phyloP scores from a whole-genome alignment of 2,329 filamentous ascomycete species.

The Neocatenulostroma microsporum region DNA sequence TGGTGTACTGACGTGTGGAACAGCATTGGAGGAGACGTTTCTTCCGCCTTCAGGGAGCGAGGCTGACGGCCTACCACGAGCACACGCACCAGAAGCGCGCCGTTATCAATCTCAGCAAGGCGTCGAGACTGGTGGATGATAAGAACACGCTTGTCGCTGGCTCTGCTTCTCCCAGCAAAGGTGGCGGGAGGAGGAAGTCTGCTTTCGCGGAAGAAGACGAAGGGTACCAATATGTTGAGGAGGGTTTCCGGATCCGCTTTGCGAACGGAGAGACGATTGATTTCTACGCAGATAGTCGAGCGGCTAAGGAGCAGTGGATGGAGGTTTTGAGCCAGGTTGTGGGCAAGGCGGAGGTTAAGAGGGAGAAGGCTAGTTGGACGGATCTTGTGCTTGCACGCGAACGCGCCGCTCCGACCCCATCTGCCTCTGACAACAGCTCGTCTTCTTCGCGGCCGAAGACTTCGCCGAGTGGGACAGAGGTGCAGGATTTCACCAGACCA shows the following conservation, averaged over 20 bases:
- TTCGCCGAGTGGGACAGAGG: slow-evolving; percentile 9
- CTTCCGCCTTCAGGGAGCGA: slow-evolving; percentile 86
- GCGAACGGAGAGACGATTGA: slow-evolving; percentile 98
- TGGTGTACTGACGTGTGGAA: slow-evolving; percentile 7
- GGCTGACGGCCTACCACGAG: slow-evolving; percentile 93
- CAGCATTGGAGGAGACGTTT: slow-evolving; percentile 97
- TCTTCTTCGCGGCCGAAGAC: slow-evolving; percentile 8
- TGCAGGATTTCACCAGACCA: slow-evolving; percentile 24
- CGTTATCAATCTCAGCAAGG: slow-evolving; percentile 92
- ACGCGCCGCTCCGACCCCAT: slow-evolving; percentile 11
- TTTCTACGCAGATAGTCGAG: slow-evolving; percentile 86
- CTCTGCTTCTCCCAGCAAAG: slow-evolving; percentile 14
- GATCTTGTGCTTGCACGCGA: slow-evolving; percentile 50
- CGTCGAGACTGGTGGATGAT: slow-evolving; percentile 88
- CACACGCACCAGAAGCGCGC: slow-evolving; percentile 89
- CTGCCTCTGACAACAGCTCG: neutral
- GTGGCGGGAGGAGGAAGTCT: slow-evolving; percentile 76
- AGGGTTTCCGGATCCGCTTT: slow-evolving; percentile 97
- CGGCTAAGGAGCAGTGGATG: slow-evolving; percentile 94
- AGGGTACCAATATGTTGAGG: slow-evolving; percentile 99
- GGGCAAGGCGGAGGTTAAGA: slow-evolving; percentile 44
- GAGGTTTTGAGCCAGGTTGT: slow-evolving; percentile 67
- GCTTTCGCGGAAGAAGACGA: slow-evolving; percentile 98
- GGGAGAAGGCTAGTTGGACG: slow-evolving; percentile 50
- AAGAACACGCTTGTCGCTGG: slow-evolving; percentile 69